These are phyloP conservation scores for Microthlaspi erraticum DNA, from an alignment of 345 rosid genomes.

Conservation along the genomic window DNA sequence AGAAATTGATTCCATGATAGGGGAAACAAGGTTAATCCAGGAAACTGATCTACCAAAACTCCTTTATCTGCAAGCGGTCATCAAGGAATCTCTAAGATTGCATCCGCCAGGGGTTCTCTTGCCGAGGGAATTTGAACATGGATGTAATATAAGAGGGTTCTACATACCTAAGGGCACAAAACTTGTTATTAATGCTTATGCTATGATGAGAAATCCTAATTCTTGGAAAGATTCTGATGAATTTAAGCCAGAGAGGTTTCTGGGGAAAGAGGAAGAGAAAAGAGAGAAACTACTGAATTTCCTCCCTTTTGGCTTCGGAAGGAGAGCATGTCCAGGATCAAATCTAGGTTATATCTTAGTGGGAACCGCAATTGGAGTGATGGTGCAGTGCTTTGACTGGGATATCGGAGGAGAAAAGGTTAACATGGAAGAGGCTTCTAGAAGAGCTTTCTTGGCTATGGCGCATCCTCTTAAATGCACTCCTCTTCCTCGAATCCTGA, in stretches of 20 bases:
- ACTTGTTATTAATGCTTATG: conserved; percentile 9
- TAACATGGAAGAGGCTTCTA: conserved; percentile 36
- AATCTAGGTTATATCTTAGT: background rate
- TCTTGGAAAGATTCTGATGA: conserved; percentile 16
- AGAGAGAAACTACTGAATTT: conserved; percentile 20
- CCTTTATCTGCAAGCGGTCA: conserved; percentile 32
- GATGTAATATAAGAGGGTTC: background rate
- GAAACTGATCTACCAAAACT: conserved; percentile 20
- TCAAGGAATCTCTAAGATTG: conserved; percentile 34
- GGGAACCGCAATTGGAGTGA: conserved; percentile 14
- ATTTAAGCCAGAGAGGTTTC: conserved; percentile 21
- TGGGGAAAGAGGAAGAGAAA: background rate
- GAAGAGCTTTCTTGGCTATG: conserved; percentile 31
- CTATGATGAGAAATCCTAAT: conserved; percentile 5
- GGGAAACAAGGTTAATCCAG: conserved; percentile 21
- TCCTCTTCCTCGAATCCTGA: conserved; percentile 10
- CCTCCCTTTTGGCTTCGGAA: conserved; percentile 32
- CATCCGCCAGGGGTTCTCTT: conserved; percentile 7
- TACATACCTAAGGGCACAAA: conserved; percentile 14
- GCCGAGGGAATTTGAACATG: background rate
- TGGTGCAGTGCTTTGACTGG: conserved; percentile 42
- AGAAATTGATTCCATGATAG: conserved; percentile 38
- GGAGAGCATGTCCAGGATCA: conserved; percentile 40
- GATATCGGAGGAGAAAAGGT: conserved; percentile 21
- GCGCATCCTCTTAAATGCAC: conserved; percentile 21